Conservation (phyloP, 2,329 filamentous ascomycete genomes). For the Hypocreales sp. region DNA sequence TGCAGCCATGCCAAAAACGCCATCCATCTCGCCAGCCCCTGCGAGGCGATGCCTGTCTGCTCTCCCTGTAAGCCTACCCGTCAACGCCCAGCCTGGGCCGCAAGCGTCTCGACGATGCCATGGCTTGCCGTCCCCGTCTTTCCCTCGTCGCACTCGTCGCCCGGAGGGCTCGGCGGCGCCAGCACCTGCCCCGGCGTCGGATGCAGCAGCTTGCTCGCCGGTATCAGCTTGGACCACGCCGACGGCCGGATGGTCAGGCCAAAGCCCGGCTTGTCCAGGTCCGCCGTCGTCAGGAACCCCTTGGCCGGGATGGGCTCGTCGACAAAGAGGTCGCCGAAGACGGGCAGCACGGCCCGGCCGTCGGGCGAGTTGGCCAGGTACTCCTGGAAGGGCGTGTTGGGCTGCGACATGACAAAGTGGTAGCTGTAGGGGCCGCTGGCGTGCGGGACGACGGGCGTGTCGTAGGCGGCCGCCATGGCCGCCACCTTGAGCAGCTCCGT, state of each 20-base stretch:
- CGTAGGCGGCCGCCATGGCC: slow-evolving; percentile 80
- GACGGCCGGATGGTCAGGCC: slow-evolving; percentile 75
- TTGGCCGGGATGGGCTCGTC: slow-evolving; percentile 81
- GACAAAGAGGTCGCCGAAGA: slow-evolving; percentile 80
- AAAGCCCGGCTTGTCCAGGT: slow-evolving; percentile 81
- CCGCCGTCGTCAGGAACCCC: slow-evolving; percentile 64
- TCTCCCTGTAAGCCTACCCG: too few relatives aligned
- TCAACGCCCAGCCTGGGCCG: too few relatives aligned
- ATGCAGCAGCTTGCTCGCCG: slow-evolving; percentile 57
- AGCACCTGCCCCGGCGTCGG: slow-evolving; percentile 39
- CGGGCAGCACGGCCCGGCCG: slow-evolving; percentile 75
- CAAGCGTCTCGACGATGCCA: too few relatives aligned
- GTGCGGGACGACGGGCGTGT: slow-evolving; percentile 90
- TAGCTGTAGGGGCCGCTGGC: slow-evolving; percentile 90
- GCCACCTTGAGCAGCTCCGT: slow-evolving; percentile 84
- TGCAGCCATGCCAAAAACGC: too few relatives aligned
- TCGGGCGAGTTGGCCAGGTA: slow-evolving; percentile 89
- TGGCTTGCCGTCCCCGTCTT: too few relatives aligned
- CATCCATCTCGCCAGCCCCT: too few relatives aligned
- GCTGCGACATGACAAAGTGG: slow-evolving; percentile 87
- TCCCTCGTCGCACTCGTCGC: too few relatives aligned
- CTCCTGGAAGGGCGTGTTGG: slow-evolving; percentile 89
- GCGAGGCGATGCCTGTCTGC: too few relatives aligned
- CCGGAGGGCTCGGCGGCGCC: slow-evolving; percentile 6
- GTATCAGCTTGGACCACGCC: slow-evolving; percentile 54